Evolutionary conservation across 331 rosid genomes (phyloP), one percentile per base, ranked within the genome.

Genomic region (Stylosanthes scabra): DNA sequence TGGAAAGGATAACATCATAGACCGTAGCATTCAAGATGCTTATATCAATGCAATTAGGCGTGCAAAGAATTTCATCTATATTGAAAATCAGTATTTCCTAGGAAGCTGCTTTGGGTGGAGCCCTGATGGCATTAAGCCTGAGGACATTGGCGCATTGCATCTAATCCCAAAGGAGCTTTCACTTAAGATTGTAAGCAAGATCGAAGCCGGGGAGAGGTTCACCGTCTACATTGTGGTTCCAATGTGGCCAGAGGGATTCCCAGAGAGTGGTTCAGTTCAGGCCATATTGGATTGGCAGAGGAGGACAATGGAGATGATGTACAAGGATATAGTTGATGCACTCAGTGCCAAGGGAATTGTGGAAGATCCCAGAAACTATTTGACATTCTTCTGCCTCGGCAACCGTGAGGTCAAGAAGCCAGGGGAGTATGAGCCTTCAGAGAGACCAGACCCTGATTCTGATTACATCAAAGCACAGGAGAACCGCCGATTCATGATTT

Each of bases 281-380:
- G 99, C 99, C 3, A 94, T 94, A 82, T 71, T 94, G 68, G 97
- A 93, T 57, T 93, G 97, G 98, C 98, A 93, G 74, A 93, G 84
- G 83, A 93, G 98, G 76, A 93, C 99, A 3, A 84, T 94, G 96
- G 93, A 91, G 7, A 86, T 88, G 88, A 93, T 93, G 98, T 93
- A 93, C 28, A 82, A 59, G 56, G 98, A 93, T 76, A 49, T 93
- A 51, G 63, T 81, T 55, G 25, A 66, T 16, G 90, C 89, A 2
- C 81, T 90, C 6, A 76, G 9, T 3, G 88, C 83, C 15, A 77
- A 80, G 78, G 97, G 97, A 2, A 68, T 86, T 8, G 84, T 77
- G 28, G 97, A 88, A 20, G 85, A 93, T 77, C 98, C 98, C 34
- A 66, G 93, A 5, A 80, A 86, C 84, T 93, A 93, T 77, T 79